phyloP scores from a whole-genome alignment of 2,329 filamentous ascomycete genomes.

The Ophiostoma sp. region DNA sequence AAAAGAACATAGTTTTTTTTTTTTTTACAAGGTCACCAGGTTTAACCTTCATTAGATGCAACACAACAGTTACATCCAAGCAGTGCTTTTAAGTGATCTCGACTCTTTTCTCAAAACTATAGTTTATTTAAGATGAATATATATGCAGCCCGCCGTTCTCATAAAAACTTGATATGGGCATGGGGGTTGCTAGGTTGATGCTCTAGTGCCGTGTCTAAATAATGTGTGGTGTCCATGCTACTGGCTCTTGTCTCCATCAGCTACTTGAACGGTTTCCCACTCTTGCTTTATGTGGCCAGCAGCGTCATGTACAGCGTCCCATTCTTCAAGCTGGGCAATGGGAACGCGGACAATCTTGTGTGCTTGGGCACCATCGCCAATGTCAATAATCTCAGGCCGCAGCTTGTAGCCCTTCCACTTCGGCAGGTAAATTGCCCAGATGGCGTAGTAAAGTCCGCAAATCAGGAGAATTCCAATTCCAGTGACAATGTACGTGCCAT shows the following conservation, averaged over 20 bases:
- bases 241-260: neutral
- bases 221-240: neutral
- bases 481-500: constrained; percentile 61
- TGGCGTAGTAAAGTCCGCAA: constrained; percentile 2
- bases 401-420: constrained; percentile 10
- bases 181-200: neutral
- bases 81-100: neutral
- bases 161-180: neutral
- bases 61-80: no score
- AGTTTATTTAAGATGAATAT: neutral
- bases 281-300: neutral
- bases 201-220: neutral
- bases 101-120: neutral
- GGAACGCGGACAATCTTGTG: constrained; percentile 10
- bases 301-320: neutral
- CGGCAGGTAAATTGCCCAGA: constrained; percentile 4
- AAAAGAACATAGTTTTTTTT: neutral
- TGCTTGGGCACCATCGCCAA: constrained; percentile 9
- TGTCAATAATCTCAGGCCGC: neutral
- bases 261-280: neutral
- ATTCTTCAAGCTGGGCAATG: neutral
- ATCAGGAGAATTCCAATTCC: constrained; percentile 50
- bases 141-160: neutral
- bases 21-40: neutral
- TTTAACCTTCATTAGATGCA: no score